phyloP scores from a whole-genome alignment of 768 basidiomycete genomes.

The Naematelia encephala region DNA sequence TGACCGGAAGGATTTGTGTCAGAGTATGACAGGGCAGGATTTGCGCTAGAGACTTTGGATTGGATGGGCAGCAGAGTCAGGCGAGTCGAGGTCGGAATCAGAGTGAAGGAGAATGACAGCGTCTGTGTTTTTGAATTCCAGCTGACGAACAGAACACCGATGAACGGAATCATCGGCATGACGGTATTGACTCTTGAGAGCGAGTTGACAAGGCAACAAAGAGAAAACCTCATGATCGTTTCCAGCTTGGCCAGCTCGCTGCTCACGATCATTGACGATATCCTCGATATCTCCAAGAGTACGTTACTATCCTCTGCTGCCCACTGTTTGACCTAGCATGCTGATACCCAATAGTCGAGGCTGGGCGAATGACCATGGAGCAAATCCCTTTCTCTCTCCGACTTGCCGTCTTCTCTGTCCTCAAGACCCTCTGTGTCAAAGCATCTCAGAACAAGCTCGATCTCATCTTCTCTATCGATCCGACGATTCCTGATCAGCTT shows the following conservation, averaged over 20 bases:
- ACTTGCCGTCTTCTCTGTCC: slow-evolving; percentile 93
- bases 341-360: slow-evolving; percentile 67
- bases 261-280: slow-evolving; percentile 96
- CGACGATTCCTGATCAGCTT: slow-evolving; percentile 91
- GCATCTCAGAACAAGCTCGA: slow-evolving; percentile 96
- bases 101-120: too few relatives aligned
- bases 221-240: slow-evolving; percentile 92
- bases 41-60: too few relatives aligned
- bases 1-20: too few relatives aligned
- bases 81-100: too few relatives aligned
- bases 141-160: slow-evolving; percentile 69
- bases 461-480: slow-evolving; percentile 92
- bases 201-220: slow-evolving; percentile 86
- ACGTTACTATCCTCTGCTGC: slow-evolving; percentile 51
- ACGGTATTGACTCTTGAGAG: slow-evolving; percentile 95
- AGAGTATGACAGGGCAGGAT: too few relatives aligned
- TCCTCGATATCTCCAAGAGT: slow-evolving; percentile 99
- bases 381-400: slow-evolving; percentile 96
- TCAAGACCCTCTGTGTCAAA: slow-evolving; percentile 96
- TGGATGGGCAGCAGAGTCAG: too few relatives aligned
- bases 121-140: too few relatives aligned
- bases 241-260: slow-evolving; percentile 90
- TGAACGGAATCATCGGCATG: slow-evolving; percentile 99
- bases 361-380: slow-evolving; percentile 99
- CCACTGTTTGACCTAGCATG: background rate